Evolutionary conservation across 768 basidiomycete genomes (phyloP), one percentile per base, ranked within the genome.

Genomic region (Tricholoma sp.): DNA sequence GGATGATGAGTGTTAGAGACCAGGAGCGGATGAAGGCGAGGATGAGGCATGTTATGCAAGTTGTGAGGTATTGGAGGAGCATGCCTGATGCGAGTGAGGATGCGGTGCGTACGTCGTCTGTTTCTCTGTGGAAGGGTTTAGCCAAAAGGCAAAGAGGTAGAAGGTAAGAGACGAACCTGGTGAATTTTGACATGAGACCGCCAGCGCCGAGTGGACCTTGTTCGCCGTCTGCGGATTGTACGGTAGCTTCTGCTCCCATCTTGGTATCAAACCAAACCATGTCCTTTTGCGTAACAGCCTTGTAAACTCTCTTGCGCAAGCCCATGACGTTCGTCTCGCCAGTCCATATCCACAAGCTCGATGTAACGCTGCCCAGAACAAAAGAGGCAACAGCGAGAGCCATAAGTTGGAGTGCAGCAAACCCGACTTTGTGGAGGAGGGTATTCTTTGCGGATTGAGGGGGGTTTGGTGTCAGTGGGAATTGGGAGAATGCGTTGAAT

Each of bases 231-330:
- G 18, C 4, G 16, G 51, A 52, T 29, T 39, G 51, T 5, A 52
- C 16, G 8, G 51, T 9, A n/a, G n/a, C 78, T 21, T 83, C 84
- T n/a, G 8, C 73, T 72, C 54, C 84, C 80, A 88, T 86, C 56
- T 89, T 85, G 43, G 81, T 71, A 71, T 97, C 94, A 67, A 93
- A 97, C 94, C 95, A 97, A n/a, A 79, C 78, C 82, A 96, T 88
- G 19, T 86, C 85, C 65, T 86, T 88, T 21, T 65, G 66, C 10
- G 83, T 79, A 22, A 97, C 83, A 2, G 84, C 81, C 4, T 68
- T 64, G 67, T 90, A 96, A 4, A 95, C 87, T 49, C 74, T 73
- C 64, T 79, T 76, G 57, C 95, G 74, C 16, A 97, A 71, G 6
- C 79, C 77, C 62, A 85, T 73, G 6, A 86, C 84, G 60, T 92